These are phyloP conservation scores for Pelargonium citronellum DNA, from an alignment of 441 rosid genomes.

Conservation along the genomic window DNA sequence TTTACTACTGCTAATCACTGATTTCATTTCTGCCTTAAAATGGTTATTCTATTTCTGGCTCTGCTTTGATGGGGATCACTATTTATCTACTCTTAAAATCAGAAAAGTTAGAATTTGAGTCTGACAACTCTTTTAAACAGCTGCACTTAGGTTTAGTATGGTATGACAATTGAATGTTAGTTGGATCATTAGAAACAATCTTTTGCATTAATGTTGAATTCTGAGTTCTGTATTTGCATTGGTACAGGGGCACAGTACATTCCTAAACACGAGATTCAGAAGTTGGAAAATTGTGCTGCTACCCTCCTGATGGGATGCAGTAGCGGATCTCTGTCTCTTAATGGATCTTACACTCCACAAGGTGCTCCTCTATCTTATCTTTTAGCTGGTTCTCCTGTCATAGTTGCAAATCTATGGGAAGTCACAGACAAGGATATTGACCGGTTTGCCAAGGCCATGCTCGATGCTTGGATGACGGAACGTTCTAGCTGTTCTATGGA, in stretches of 20 bases:
- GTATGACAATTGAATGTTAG: background rate
- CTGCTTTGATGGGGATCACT: background rate
- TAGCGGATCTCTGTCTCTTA: slow-evolving; percentile 65
- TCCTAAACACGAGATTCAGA: slow-evolving; percentile 56
- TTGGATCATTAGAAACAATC: too few species aligned
- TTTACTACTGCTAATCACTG: background rate
- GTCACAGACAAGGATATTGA: slow-evolving; percentile 95
- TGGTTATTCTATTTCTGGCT: background rate
- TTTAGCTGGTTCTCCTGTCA: slow-evolving; percentile 77
- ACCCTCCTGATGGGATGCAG: slow-evolving; percentile 71
- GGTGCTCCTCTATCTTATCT: slow-evolving; percentile 74
- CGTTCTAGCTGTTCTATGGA: slow-evolving; percentile 38
- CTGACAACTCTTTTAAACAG: background rate
- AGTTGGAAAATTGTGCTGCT: slow-evolving; percentile 73
- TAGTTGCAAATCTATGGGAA: slow-evolving; percentile 85
- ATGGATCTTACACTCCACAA: slow-evolving; percentile 72
- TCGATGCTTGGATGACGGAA: slow-evolving; percentile 72
- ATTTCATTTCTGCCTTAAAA: background rate
- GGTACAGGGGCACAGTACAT: slow-evolving; percentile 71
- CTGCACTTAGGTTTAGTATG: background rate
- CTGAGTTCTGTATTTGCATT: slow-evolving; percentile 4
- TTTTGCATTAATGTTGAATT: background rate
- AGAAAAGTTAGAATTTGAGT: background rate
- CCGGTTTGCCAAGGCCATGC: slow-evolving; percentile 77
- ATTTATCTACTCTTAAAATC: background rate